Percentiles rank a stretch among this genome's conserved stretches.
Evolutionary conservation across 352 stramenopile species (phyloP).

Genomic region (Globisporangium viniferum): DNA sequence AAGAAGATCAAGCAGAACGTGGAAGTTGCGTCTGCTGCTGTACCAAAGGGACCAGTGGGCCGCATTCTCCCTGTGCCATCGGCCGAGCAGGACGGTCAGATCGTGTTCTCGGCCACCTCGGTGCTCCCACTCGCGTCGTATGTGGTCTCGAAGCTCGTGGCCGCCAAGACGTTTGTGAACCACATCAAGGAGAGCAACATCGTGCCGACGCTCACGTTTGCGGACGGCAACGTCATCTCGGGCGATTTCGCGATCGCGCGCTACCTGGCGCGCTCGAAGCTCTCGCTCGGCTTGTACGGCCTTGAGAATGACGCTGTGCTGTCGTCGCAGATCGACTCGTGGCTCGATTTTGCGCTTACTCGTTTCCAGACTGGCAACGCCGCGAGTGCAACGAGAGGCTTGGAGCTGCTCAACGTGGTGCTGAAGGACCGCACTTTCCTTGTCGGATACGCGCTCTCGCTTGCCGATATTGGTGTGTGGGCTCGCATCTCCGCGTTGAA

Average conservation of each 20-base stretch:
- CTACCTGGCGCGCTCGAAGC: conserved; percentile 48
- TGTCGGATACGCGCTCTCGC: conserved; percentile 89
- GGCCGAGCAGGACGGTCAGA: conserved; percentile 45
- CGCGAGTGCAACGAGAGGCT: conserved; percentile 31
- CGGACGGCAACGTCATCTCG: conserved; percentile 56
- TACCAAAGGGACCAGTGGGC: conserved; percentile 19
- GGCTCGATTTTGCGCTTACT: conserved; percentile 91
- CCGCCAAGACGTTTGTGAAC: conserved; percentile 45
- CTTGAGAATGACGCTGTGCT: conserved; percentile 45
- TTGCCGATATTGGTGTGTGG: conserved; percentile 96
- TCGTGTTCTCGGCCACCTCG: conserved; percentile 59
- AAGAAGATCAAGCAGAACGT: conserved; percentile 26
- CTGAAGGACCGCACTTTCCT: conserved; percentile 92
- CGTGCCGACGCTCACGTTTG: conserved; percentile 63
- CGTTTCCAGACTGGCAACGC: conserved; percentile 36
- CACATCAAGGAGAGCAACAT: conserved; percentile 43
- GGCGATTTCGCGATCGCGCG: conserved; percentile 80
- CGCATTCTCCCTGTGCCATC: conserved; percentile 43
- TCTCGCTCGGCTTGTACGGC: conserved; percentile 52
- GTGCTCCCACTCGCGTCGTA: conserved; percentile 64
- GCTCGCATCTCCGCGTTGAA: conserved; percentile 50
- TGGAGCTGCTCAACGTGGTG: conserved; percentile 87
- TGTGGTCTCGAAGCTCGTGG: conserved; percentile 51
- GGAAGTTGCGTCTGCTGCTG: conserved; percentile 16
- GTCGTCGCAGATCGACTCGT: conserved; percentile 86